phyloP scores from a whole-genome alignment of 176 grass and related monocot species.

The Hyparrhenia diplandra region DNA sequence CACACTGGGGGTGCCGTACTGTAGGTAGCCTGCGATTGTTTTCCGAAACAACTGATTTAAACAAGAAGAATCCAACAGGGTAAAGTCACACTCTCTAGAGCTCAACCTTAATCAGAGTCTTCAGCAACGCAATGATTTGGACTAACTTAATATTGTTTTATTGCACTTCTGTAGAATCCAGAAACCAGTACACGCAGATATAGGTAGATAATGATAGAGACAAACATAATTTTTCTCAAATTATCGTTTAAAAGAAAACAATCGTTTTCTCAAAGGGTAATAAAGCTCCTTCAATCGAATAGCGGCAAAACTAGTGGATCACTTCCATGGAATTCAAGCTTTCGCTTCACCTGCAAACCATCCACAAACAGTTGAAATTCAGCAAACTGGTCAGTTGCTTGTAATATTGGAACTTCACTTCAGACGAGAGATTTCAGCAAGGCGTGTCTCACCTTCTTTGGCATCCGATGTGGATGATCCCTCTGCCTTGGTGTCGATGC shows the following conservation, averaged over 20 bases:
- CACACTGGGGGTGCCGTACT: background rate
- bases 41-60: background rate
- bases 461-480: background rate
- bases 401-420: background rate
- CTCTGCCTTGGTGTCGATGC: constrained; percentile 5
- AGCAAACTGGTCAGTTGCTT: background rate
- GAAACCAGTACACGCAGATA: background rate
- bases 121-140: background rate
- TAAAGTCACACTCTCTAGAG: constrained; percentile 23
- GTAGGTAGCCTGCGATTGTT: background rate
- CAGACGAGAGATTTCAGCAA: background rate
- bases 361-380: background rate
- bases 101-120: background rate
- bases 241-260: background rate
- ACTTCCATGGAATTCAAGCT: background rate
- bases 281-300: background rate
- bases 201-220: background rate
- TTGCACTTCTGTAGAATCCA: background rate
- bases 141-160: background rate
- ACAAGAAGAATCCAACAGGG: background rate
- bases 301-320: background rate
- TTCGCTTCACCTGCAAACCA: constrained; percentile 33
- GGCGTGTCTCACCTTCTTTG: background rate
- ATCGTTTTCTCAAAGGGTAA: background rate
- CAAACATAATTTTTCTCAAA: constrained; percentile 10